Base-by-base conservation (phyloP, 768 basidiomycete species). In the Mycena metata region DNA sequence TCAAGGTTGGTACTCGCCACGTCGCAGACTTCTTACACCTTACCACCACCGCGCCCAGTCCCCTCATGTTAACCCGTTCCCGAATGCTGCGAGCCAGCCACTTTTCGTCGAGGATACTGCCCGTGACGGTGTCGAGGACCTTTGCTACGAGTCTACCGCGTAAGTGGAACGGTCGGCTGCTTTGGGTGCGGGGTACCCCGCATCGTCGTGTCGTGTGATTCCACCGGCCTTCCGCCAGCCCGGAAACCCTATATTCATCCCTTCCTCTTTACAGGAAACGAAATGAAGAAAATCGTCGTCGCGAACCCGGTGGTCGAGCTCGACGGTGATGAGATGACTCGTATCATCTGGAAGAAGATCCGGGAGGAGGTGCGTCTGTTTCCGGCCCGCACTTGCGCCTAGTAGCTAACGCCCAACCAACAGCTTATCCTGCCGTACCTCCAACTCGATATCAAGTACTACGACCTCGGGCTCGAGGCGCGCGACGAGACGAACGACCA, bases 291-390 rank as follows among this genome's bases (percentile, higher is more conserved):
- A 78, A 96, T 98, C 75, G 86, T 85, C 33, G 96, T 96, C 56
- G 83, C 87, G 76, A 96, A 96, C 76, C 96, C 96, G 8, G 88
- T 98, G 51, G 96, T 98, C 54, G 96, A 98, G 82, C 88, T 98
- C 59, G 96, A 98, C 79, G 96, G 96, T 52, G 96, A 98, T 81
- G 97, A 99, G 83, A 99, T 99, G 97, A 99, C 97, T 39, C 86
- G 97, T 73, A 98, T 99, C 76, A 99, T 99, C 79, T 98, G 95
- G 96, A 96, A 96, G 89, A 96, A 96, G 86, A 96, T 96, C 76
- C 86, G 94, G 65, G 93, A 98, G 75, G 95, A 98, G 89, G 96
- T 95, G n/a, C 42, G 30, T 30, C 6, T 19, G 41, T 19, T 21
- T 23, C 49, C 19, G 13, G 17, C 55, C 46, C 35, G n/a, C 24